Conservation (phyloP, 108 stramenopile genomes). For the Skeletonema marinoi region DNA sequence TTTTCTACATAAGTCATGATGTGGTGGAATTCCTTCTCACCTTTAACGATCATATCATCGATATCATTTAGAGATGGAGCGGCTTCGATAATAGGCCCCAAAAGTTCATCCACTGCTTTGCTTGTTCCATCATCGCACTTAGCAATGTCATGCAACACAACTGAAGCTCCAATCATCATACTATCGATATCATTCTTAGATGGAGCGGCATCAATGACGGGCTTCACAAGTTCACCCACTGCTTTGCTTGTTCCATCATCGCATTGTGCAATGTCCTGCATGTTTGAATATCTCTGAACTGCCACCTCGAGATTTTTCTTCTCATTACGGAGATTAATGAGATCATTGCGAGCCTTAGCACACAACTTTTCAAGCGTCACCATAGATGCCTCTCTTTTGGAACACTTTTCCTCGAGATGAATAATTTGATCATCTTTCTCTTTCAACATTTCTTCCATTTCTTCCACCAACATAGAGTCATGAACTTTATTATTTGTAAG, state of each 20-base stretch:
- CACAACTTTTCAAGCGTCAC: conserved; percentile 20
- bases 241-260: not conserved
- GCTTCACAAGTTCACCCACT: not conserved
- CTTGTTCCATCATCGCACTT: not conserved
- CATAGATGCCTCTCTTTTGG: conserved; percentile 1
- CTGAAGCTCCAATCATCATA: too few species aligned
- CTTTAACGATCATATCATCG: not conserved
- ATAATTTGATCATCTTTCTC: conserved; percentile 16
- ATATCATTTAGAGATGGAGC: not conserved
- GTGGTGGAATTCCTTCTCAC: not conserved
- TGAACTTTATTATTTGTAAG: not conserved
- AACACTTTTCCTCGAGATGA: conserved; percentile 11
- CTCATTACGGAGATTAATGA: conserved; percentile 8
- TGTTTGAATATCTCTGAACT: conserved; percentile 3
- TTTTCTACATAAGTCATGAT: not conserved
- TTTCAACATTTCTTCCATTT: conserved; percentile 8
- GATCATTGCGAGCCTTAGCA: conserved; percentile 24
- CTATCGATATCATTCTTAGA: not conserved
- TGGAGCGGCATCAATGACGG: not conserved
- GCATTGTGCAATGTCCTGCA: not conserved
- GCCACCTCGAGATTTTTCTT: conserved; percentile 16
- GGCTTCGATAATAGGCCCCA: not conserved
- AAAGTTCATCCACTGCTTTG: not conserved
- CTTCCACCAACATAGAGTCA: not conserved
- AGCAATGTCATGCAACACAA: not conserved